Conservation (phyloP, 1,139 yeast genomes). For the Petasospora rhodanensis region DNA sequence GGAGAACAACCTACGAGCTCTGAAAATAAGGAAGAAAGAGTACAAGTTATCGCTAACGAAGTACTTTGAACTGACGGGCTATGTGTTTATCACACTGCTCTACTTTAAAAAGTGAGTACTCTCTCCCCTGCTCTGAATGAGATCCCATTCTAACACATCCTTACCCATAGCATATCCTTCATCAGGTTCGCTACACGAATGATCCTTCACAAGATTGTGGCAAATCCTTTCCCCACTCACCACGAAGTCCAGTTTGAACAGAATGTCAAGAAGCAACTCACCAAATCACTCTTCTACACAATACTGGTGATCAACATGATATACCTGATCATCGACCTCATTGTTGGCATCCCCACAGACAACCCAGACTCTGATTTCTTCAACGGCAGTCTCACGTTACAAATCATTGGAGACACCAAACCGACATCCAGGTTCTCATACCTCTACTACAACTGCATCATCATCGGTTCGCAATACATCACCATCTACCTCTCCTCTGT, state of each 20-base stretch:
- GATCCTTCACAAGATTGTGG: conserved; percentile 27
- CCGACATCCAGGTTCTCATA: conserved; percentile 27
- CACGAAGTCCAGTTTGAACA: conserved; percentile 15
- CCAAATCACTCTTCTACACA: conserved; percentile 17
- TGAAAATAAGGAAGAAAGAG: conserved; percentile 26
- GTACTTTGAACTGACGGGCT: conserved; percentile 26
- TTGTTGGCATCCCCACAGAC: conserved; percentile 26
- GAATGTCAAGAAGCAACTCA: conserved; percentile 15
- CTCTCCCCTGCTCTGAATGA: not conserved
- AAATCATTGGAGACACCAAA: conserved; percentile 39
- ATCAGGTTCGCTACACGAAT: conserved; percentile 23
- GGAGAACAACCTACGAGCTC: conserved; percentile 24
- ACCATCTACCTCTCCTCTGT: conserved; percentile 26
- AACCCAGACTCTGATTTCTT: conserved; percentile 6
- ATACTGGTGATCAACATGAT: conserved; percentile 11
- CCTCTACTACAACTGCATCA: conserved; percentile 29
- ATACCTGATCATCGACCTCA: conserved; percentile 23
- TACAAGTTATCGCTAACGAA: conserved; percentile 21
- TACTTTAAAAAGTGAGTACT: conserved; percentile 25
- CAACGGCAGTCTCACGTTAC: conserved; percentile 34
- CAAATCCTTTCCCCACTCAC: conserved; percentile 32
- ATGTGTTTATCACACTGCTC: conserved; percentile 25
- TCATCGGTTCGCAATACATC: conserved; percentile 24
- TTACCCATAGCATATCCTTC: conserved; percentile 19
- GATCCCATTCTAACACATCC: conserved; percentile 1